A percentile compares a stretch with the other conserved stretches of the same genome.
Evolutionary conservation across 257 asterid species (phyloP).

Genomic region (Lycium ferocissimum): DNA sequence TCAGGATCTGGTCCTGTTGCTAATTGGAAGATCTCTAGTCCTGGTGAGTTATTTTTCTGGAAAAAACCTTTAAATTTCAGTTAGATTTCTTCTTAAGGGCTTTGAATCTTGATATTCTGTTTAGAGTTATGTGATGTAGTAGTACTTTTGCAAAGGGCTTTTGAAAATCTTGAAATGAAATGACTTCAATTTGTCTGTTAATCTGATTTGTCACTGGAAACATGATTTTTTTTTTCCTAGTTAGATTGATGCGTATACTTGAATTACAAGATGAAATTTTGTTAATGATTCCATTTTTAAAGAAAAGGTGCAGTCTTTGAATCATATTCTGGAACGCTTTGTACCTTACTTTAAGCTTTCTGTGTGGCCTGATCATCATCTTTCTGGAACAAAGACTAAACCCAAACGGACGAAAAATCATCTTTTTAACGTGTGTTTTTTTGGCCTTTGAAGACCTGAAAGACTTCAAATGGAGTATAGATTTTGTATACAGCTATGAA

Average conservation of each 20-base stretch:
- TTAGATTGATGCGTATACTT: background rate
- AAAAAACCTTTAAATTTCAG: background rate
- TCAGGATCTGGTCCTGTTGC: constrained; percentile 46
- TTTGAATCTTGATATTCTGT: background rate
- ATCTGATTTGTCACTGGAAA: background rate
- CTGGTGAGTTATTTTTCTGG: constrained; percentile 38
- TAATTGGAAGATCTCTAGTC: constrained; percentile 58
- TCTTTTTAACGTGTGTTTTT: background rate
- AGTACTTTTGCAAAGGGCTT: background rate
- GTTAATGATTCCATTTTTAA: background rate
- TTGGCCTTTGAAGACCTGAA: background rate
- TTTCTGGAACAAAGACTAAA: background rate
- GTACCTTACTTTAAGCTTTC: background rate
- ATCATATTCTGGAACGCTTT: background rate
- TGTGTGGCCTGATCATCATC: background rate
- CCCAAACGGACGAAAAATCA: background rate
- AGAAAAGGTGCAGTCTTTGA: constrained; percentile 4
- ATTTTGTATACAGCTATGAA: background rate
- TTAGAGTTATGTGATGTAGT: background rate
- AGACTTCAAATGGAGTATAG: background rate
- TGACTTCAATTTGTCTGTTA: background rate
- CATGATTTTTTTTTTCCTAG: background rate
- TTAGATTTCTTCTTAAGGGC: background rate
- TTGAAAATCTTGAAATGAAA: constrained; percentile 13
- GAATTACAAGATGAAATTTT: background rate